These are phyloP conservation scores for Cutaneotrichosporon dermatis DNA, from an alignment of 1,284 basidiomycete genomes.

Conservation along the genomic window DNA sequence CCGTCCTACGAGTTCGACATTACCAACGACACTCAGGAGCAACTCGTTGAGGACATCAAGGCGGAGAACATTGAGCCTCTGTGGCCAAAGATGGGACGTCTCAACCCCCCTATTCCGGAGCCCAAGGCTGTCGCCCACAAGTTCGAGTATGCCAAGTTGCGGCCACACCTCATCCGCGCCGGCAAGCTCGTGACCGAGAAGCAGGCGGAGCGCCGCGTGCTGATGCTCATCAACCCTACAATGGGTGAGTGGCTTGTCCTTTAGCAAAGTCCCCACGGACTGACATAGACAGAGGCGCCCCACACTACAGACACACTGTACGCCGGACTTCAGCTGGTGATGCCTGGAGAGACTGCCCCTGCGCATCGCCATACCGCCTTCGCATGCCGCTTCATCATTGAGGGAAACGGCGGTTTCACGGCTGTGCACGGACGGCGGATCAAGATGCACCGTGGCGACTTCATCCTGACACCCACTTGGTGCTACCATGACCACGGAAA, in stretches of 20 bases:
- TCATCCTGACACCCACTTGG: conserved; percentile 26
- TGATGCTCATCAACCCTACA: conserved; percentile 25
- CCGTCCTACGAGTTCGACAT: conserved; percentile 8
- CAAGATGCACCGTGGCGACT: conserved; percentile 25
- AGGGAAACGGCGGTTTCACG: conserved; percentile 26
- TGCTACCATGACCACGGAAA: conserved; percentile 26
- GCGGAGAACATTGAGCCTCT: conserved; percentile 13
- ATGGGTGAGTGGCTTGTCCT: background rate
- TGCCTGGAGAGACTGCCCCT: conserved; percentile 26
- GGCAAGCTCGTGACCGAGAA: conserved; percentile 23
- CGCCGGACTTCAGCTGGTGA: conserved; percentile 24
- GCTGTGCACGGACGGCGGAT: conserved; percentile 22
- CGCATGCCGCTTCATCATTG: conserved; percentile 25
- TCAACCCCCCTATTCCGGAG: conserved; percentile 14
- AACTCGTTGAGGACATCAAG: conserved; percentile 18
- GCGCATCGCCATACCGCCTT: conserved; percentile 26
- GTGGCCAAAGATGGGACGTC: conserved; percentile 19
- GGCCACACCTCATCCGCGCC: conserved; percentile 23
- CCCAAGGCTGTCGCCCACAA: conserved; percentile 22
- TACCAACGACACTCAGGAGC: conserved; percentile 18
- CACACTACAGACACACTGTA: conserved; percentile 27
- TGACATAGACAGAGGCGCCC: conserved; percentile 11
- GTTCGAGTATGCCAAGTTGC: conserved; percentile 19
- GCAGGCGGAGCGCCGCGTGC: conserved; percentile 24
- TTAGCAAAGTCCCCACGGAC: background rate